A percentile compares a stretch with the other conserved stretches of the same genome.
Conservation (phyloP, 768 basidiomycete species). For the Coprinopsis strossmayeri region DNA sequence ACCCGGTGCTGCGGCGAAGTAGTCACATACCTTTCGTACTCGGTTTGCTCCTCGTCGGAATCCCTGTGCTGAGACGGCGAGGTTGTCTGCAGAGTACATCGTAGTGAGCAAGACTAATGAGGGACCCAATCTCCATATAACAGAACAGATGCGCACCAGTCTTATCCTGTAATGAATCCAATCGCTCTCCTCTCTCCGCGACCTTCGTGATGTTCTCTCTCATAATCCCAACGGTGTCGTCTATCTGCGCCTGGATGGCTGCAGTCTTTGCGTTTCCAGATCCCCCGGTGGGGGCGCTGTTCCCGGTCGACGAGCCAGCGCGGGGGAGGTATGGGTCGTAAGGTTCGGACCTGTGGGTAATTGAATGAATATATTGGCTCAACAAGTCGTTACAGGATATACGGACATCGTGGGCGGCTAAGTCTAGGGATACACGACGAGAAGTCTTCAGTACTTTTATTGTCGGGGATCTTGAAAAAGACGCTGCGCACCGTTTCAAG, state of each 20-base stretch:
- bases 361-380: constrained; percentile 2
- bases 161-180: constrained; percentile 96
- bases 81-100: constrained; percentile 57
- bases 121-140: not conserved
- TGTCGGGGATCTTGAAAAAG: not conserved
- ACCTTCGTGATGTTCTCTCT: constrained; percentile 96
- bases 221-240: constrained; percentile 97
- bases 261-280: constrained; percentile 80
- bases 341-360: constrained; percentile 77
- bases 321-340: constrained; percentile 98
- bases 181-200: constrained; percentile 88
- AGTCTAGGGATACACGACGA: too few species aligned
- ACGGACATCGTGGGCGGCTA: not conserved
- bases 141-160: constrained; percentile 65
- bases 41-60: constrained; percentile 97
- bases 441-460: too few species aligned
- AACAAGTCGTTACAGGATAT: not conserved
- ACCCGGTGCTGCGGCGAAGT: constrained; percentile 1
- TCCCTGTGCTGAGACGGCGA: constrained; percentile 97
- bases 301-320: constrained; percentile 57
- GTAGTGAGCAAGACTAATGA: constrained; percentile 1
- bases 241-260: constrained; percentile 94
- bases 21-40: constrained; percentile 80
- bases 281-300: constrained; percentile 32
- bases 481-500: not conserved